Evolutionary conservation across 2,329 filamentous ascomycete species (phyloP), one percentile per base, ranked within the genome.

Genomic region (Talaromyces sp.): DNA sequence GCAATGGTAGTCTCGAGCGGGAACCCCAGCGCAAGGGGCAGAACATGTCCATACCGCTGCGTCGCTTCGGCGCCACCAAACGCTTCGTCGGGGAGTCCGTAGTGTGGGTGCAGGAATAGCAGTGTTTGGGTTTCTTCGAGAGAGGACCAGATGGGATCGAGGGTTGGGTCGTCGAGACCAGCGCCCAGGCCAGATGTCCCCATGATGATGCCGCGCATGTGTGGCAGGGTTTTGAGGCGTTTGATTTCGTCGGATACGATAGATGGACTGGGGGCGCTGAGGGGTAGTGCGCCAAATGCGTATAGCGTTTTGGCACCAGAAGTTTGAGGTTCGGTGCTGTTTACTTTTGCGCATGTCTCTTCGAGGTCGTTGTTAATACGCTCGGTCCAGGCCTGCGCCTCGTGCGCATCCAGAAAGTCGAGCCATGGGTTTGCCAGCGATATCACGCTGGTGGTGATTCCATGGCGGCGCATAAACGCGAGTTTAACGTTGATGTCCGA

Each of bases 351-450:
- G 76, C 93, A 96, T 74, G 91, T 88, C 51, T 73, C 69, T 55
- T 91, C 85, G 57, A 96, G 87, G 65, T 93, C 90, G 65, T 87
- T 80, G 73, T 96, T 97, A 72, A 96, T 87, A 0, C 80, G 80
- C 58, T 77, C 70, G 0, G 91, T 91, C 55, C 87, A 86, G 31
- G 75, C 71, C 1, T 82, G 84, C 0, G 90, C 89, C 65, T 88
- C 84, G 4, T 78, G 72, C 0, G 84, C 71, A 0, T 80, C 75
- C 0, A 96, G 77, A 71, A 96, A 97, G 75, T 97, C 93, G 2
- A 97, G 83, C 93, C 93, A 97, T 0, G 93, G 93, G 70, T 97
- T 97, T 14, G 93, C 93, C 24, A 96, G 85, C 0, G 90, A 95
- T 64, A 97, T 86, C 56, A 96, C 89, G 1, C 90, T 95, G 64